Evolutionary conservation across 2,329 filamentous ascomycete species (phyloP).

Genomic region (Rachicladosporium sp.): DNA sequence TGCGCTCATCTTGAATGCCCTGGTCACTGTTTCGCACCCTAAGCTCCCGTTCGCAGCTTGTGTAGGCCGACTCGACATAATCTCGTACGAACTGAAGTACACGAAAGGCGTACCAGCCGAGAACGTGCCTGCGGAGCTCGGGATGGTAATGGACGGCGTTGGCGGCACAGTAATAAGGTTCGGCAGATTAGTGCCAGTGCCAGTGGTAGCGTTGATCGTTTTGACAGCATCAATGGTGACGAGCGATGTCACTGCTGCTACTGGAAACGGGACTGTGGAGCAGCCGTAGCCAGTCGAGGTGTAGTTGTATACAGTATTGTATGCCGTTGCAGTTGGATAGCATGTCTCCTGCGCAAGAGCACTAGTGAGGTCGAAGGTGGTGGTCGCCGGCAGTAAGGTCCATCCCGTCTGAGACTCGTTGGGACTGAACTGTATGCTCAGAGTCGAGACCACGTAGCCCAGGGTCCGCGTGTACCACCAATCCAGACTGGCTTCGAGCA

Average conservation of each 20-base stretch:
- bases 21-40: slow-evolving; percentile 21
- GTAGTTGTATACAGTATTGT: slow-evolving; percentile 8
- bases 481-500: slow-evolving; percentile 21
- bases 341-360: slow-evolving; percentile 18
- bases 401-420: slow-evolving; percentile 20
- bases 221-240: slow-evolving; percentile 20
- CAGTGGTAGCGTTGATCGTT: slow-evolving; percentile 15
- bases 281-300: slow-evolving; percentile 14
- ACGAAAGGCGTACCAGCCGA: slow-evolving; percentile 28
- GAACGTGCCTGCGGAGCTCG: slow-evolving; percentile 11
- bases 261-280: slow-evolving; percentile 16
- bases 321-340: slow-evolving; percentile 7
- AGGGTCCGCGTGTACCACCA: slow-evolving; percentile 24
- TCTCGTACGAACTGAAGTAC: slow-evolving; percentile 31
- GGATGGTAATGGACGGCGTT: slow-evolving; percentile 16
- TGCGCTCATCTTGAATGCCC: slow-evolving; percentile 23
- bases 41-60: slow-evolving; percentile 17
- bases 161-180: slow-evolving; percentile 18
- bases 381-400: slow-evolving; percentile 19
- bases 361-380: slow-evolving; percentile 21
- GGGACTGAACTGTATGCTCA: slow-evolving; percentile 16
- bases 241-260: slow-evolving; percentile 19
- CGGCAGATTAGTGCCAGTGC: slow-evolving; percentile 15
- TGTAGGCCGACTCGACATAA: slow-evolving; percentile 22
- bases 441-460: slow-evolving; percentile 22